Evolutionary conservation across 2,329 filamentous ascomycete genomes (phyloP).

Genomic region (Epichloe coenophiala): DNA sequence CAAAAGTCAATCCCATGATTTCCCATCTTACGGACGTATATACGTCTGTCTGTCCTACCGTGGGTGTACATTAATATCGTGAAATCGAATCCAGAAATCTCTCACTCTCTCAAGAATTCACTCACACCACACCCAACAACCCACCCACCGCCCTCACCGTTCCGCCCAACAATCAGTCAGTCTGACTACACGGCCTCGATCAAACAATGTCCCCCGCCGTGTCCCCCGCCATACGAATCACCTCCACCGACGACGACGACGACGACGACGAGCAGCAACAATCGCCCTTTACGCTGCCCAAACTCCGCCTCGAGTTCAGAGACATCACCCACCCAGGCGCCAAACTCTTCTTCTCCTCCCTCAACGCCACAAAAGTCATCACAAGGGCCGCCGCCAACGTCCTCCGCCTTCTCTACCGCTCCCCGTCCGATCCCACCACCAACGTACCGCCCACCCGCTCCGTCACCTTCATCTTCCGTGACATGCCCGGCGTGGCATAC

Average conservation of each 20-base stretch:
- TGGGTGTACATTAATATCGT: too few relatives aligned
- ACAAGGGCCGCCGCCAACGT: conserved; percentile 52
- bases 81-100: too few relatives aligned
- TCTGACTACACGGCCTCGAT: too few relatives aligned
- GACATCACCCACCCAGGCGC: conserved; percentile 48
- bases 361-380: conserved; percentile 52
- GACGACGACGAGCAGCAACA: background rate
- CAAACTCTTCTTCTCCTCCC: conserved; percentile 49
- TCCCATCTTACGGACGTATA: too few relatives aligned
- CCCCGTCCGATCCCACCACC: conserved; percentile 26
- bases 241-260: background rate
- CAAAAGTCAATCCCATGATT: too few relatives aligned
- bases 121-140: too few relatives aligned
- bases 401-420: conserved; percentile 55
- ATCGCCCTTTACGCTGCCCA: conserved; percentile 31
- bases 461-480: conserved; percentile 67
- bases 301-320: conserved; percentile 45
- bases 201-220: conserved; percentile 9
- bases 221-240: conserved; percentile 10
- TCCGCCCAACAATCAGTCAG: too few relatives aligned
- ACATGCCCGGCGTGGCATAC: conserved; percentile 78
- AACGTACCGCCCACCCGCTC: conserved; percentile 57
- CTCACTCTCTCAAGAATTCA: too few relatives aligned
- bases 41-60: too few relatives aligned
- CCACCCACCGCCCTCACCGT: too few relatives aligned